Evolutionary conservation across 441 rosid genomes (phyloP).

Genomic region (Euphorbia neoarborescens): DNA sequence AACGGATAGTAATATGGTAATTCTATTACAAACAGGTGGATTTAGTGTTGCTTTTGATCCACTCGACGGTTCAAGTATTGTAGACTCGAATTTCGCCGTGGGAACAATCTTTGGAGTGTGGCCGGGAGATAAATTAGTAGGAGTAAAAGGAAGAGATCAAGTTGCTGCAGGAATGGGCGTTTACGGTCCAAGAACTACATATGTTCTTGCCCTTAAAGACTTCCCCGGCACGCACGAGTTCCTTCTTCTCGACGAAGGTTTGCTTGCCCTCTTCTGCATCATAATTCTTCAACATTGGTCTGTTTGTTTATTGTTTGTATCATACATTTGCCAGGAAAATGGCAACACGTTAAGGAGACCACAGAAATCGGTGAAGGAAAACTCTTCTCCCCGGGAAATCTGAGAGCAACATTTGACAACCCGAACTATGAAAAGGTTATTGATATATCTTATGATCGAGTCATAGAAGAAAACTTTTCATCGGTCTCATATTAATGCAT

Average conservation of each 20-base stretch:
- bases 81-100: constrained; percentile 84
- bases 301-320: constrained; percentile 4
- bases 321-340: constrained; percentile 52
- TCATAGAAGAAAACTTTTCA: neutral
- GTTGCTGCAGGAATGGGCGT: constrained; percentile 98
- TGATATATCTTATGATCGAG: neutral
- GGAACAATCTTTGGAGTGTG: constrained; percentile 98
- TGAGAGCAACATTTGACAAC: constrained; percentile 89
- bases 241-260: constrained; percentile 98
- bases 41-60: constrained; percentile 96
- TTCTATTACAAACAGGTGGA: constrained; percentile 48
- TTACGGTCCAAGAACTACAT: constrained; percentile 92
- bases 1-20: neutral
- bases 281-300: neutral
- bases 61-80: constrained; percentile 87
- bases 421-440: constrained; percentile 74
- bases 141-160: constrained; percentile 80
- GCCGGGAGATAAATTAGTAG: constrained; percentile 92
- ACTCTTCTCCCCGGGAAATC: constrained; percentile 91
- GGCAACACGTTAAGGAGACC: constrained; percentile 95
- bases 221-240: constrained; percentile 89
- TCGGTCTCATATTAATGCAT: neutral
- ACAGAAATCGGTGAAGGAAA: constrained; percentile 79
- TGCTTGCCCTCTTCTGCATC: constrained; percentile 1
- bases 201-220: constrained; percentile 78